Base-by-base conservation (phyloP, 2,329 filamentous ascomycete genomes). In the Metarhizium robertsii region DNA sequence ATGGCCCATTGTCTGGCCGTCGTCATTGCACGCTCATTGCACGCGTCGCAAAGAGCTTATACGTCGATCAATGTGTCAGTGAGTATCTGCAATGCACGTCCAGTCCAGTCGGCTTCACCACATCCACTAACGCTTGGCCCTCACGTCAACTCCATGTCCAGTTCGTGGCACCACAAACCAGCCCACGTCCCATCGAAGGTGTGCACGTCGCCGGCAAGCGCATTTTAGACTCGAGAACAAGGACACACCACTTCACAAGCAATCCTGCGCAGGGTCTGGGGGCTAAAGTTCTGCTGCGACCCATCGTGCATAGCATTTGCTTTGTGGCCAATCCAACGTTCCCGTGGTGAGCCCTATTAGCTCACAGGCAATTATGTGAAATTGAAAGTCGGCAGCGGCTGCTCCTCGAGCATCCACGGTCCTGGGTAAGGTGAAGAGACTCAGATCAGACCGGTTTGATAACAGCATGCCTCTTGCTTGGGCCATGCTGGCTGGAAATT, bases 91-190 rank as follows among this genome's bases (percentile, higher is more conserved):
- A 38, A 47, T 49, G 47, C 51, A 53, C 13, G 48, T 53, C 20
- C 40, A 53, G 25, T 53, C 43, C 54, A 53, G 43, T 45, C 38
- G 38, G 38, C 40, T 13, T 32, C 34, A 42, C 36, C 43, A 54
- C 42, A 36, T 38, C 49, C 7, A 42, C 54, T 52, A 34, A 53
- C 36, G 20, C 20, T 48, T 30, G 25, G 13, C 45, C 43, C 8
- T 52, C 53, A 32, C 52, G 4, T 36, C 32, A 50, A 32, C 25
- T 50, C 52, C 29, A 38, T 32, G 50, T 52, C 47, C 38, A n/a
- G 32, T 14, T 46, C 47, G 51, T 53, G 54, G 38, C 50, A 53
- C 54, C 51, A 56, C 51, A 53, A 43, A 40, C 34, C 50, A 20
- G 43, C 50, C 50, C 43, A 50, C 43, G 30, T 36, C 48, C 48